A percentile compares a stretch with the other conserved stretches of the same genome.
These are phyloP conservation scores for Ophiostoma piceae DNA, from an alignment of 2,329 filamentous ascomycete species.

Conservation along the genomic window DNA sequence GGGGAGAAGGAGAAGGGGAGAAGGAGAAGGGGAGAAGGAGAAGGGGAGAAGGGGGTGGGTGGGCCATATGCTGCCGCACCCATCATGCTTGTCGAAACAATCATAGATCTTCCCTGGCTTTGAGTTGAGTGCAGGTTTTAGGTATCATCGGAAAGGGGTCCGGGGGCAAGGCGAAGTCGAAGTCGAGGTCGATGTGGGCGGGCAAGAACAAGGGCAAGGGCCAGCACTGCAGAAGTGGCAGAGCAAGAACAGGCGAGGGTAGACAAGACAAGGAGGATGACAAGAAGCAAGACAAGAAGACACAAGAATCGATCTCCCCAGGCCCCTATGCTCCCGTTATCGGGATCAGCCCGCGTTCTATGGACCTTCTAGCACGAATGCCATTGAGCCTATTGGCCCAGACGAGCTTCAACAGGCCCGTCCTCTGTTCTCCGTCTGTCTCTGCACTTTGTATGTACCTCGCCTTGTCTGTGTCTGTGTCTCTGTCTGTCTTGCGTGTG, in stretches of 20 bases:
- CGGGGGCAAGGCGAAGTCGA: slow-evolving; percentile 3
- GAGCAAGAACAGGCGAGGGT: not conserved
- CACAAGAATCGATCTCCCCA: slow-evolving; percentile 20
- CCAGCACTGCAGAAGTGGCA: not conserved
- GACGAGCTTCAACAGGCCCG: not conserved
- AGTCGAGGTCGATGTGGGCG: not conserved
- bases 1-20: slow-evolving; percentile 24
- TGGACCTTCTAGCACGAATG: slow-evolving; percentile 20
- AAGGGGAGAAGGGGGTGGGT: slow-evolving; percentile 23
- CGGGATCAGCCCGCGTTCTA: slow-evolving; percentile 25
- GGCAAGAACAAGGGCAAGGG: not conserved
- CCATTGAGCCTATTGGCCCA: slow-evolving; percentile 15
- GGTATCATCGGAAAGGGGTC: slow-evolving; percentile 21
- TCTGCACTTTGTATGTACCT: not conserved
- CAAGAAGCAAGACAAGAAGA: not conserved
- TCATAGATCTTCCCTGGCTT: slow-evolving; percentile 23
- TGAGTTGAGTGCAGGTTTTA: slow-evolving; percentile 12
- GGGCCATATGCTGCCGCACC: slow-evolving; percentile 34
- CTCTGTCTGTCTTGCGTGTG: not conserved
- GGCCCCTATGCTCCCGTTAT: slow-evolving; percentile 21
- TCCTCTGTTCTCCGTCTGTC: too few relatives aligned
- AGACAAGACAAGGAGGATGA: not conserved
- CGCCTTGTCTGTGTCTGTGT: slow-evolving; percentile 6
- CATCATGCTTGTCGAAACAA: slow-evolving; percentile 40
- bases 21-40: slow-evolving; percentile 24